These are phyloP conservation scores for Rhodofomes roseus DNA, from an alignment of 1,284 basidiomycete genomes.

Conservation along the genomic window DNA sequence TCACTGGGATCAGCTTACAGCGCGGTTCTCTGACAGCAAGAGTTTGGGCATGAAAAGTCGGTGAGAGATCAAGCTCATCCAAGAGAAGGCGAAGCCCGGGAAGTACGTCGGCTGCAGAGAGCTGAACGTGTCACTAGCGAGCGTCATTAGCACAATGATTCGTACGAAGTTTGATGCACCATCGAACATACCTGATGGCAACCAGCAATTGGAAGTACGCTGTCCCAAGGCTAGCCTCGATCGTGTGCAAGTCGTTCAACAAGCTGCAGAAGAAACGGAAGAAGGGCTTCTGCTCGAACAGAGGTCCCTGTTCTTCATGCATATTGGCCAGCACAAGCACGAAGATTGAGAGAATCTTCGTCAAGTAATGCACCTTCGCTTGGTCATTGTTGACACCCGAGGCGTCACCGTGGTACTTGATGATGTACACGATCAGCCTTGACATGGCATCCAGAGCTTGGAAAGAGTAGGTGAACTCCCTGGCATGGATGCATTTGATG, in stretches of 20 bases:
- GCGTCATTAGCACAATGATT: constrained; percentile 4
- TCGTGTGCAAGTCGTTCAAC: constrained; percentile 84
- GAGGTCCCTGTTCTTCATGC: constrained; percentile 89
- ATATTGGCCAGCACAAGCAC: constrained; percentile 93
- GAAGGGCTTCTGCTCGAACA: constrained; percentile 98
- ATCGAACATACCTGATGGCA: constrained; percentile 68
- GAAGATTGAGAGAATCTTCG: constrained; percentile 97
- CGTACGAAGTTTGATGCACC: background rate
- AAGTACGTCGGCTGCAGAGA: constrained; percentile 96
- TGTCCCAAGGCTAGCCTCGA: constrained; percentile 80
- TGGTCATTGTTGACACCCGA: constrained; percentile 86
- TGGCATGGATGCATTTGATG: constrained; percentile 78
- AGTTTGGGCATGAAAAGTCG: constrained; percentile 97
- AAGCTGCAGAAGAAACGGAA: constrained; percentile 98
- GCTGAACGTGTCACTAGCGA: constrained; percentile 85
- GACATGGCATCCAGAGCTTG: constrained; percentile 96
- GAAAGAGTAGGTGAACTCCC: constrained; percentile 79
- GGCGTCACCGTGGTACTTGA: constrained; percentile 98
- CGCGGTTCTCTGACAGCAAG: constrained; percentile 77
- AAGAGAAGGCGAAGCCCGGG: constrained; percentile 97
- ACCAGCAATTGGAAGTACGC: constrained; percentile 90
- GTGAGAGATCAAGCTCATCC: constrained; percentile 96
- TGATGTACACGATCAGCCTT: constrained; percentile 93
- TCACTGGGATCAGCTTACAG: constrained; percentile 42
- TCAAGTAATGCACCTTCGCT: constrained; percentile 94